Conservation (phyloP, 1,284 basidiomycete genomes). For the Austroboletus niveus region DNA sequence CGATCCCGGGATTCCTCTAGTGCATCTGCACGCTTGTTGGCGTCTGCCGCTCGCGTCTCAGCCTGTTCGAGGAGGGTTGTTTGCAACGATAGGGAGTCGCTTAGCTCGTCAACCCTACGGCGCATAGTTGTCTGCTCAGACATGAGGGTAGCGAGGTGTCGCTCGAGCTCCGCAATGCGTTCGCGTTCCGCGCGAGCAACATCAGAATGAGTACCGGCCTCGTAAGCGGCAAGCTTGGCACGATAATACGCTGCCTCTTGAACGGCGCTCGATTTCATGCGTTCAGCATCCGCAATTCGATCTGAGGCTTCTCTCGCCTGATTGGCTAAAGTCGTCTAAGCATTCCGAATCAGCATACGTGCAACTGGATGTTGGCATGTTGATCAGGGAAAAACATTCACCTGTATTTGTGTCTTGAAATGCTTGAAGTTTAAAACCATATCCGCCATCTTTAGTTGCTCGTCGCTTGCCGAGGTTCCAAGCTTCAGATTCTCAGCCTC, state of each 20-base stretch:
- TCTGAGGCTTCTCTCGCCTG: slow-evolving; percentile 80
- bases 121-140: slow-evolving; percentile 68
- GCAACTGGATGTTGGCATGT: not conserved
- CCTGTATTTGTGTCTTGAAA: slow-evolving; percentile 87
- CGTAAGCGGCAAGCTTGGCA: slow-evolving; percentile 87
- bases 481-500: slow-evolving; percentile 41
- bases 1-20: slow-evolving; percentile 81
- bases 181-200: slow-evolving; percentile 76
- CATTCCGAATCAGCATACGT: slow-evolving; percentile 13
- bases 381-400: slow-evolving; percentile 37
- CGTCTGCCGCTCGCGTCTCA: slow-evolving; percentile 79
- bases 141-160: slow-evolving; percentile 66
- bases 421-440: slow-evolving; percentile 85
- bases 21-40: slow-evolving; percentile 77
- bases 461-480: slow-evolving; percentile 33
- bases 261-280: slow-evolving; percentile 74
- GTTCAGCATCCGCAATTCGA: slow-evolving; percentile 79
- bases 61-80: slow-evolving; percentile 78
- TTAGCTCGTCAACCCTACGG: slow-evolving; percentile 70
- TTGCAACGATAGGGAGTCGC: slow-evolving; percentile 72
- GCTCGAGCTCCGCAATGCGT: slow-evolving; percentile 79
- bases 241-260: slow-evolving; percentile 98
- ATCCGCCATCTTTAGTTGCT: slow-evolving; percentile 58
- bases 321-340: slow-evolving; percentile 66
- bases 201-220: slow-evolving; percentile 68